Conservation (phyloP, 2,329 filamentous ascomycete genomes). For the Exophiala alcalophila region DNA sequence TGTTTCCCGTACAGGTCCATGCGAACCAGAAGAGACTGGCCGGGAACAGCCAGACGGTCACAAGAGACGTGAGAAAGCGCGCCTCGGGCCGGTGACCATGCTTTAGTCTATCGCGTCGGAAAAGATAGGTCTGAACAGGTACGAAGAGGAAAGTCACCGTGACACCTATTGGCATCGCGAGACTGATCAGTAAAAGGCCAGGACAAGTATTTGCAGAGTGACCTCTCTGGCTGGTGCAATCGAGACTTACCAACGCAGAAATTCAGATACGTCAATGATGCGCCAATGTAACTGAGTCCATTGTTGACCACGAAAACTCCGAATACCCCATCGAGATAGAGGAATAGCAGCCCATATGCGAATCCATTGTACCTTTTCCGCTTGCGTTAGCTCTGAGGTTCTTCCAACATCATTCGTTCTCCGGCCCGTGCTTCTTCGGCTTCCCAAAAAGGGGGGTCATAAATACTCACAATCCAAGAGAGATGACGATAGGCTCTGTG, state of each 20-base stretch:
- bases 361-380: conserved; percentile 41
- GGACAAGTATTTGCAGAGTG: not conserved
- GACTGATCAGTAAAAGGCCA: conserved; percentile 1
- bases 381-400: no score
- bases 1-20: conserved; percentile 36
- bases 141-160: conserved; percentile 43
- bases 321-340: conserved; percentile 45
- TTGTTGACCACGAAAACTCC: conserved; percentile 46
- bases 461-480: conserved; percentile 16
- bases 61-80: conserved; percentile 42
- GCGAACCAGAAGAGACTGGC: conserved; percentile 45
- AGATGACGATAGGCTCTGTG: conserved; percentile 43
- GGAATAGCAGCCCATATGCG: conserved; percentile 43
- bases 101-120: conserved; percentile 39
- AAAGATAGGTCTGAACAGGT: conserved; percentile 45
- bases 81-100: conserved; percentile 41
- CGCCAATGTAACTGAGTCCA: conserved; percentile 38
- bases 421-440: not conserved
- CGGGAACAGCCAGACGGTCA: conserved; percentile 45
- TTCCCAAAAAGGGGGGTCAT: not conserved
- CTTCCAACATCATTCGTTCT: no score
- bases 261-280: conserved; percentile 45
- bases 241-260: conserved; percentile 38
- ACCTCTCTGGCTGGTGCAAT: not conserved
- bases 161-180: conserved; percentile 30